Evolutionary conservation across 352 stramenopile genomes (phyloP), one percentile per base, ranked within the genome.

Genomic region (Detonula confervacea): DNA sequence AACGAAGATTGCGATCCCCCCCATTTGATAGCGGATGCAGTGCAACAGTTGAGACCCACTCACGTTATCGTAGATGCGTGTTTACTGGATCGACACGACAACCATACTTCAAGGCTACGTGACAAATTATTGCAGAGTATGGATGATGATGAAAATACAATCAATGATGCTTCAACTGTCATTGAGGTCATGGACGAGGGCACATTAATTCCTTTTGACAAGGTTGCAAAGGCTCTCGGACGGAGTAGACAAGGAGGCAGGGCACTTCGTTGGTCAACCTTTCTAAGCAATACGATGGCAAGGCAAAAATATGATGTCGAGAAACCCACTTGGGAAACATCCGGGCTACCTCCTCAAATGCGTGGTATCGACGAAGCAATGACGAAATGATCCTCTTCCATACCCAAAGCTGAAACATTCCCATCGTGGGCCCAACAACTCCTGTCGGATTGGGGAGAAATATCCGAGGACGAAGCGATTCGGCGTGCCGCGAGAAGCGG

Each of bases 261-360:
- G 20, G 14, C 37, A 25, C 49, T 81, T 22, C 30, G 73, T 27
- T 81, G 73, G 73, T 77, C 73, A 42, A 81, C 73, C 16, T 81
- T 77, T 49, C 52, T 81, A 11, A 57, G 47, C 6, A 78, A 78
- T 64, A 42, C 59, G 14, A 29, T 77, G 49, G 62, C 39, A 54
- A 64, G 12, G 24, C 29, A 39, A 11, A 33, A 62, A 65, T 33
- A 57, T 12, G 24, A 46, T 11, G 20, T 39, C 18, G 16, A 74
- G 7, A 63, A 74, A 57, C 11, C 30, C 4, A 66, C 29, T 56
- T 56, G n/a, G n/a, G n/a, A n/a, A n/a, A n/a, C n/a, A n/a, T n/a
- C n/a, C n/a, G n/a, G n/a, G n/a, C n/a, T 75, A 42, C 73, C 62
- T 63, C 73, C 73, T 46, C 65, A n/a, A 18, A 8, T 74, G n/a